Percentiles rank a stretch among this genome's conserved stretches.
Conservation (phyloP, 768 basidiomycete species). For the Tulasnella sp. region DNA sequence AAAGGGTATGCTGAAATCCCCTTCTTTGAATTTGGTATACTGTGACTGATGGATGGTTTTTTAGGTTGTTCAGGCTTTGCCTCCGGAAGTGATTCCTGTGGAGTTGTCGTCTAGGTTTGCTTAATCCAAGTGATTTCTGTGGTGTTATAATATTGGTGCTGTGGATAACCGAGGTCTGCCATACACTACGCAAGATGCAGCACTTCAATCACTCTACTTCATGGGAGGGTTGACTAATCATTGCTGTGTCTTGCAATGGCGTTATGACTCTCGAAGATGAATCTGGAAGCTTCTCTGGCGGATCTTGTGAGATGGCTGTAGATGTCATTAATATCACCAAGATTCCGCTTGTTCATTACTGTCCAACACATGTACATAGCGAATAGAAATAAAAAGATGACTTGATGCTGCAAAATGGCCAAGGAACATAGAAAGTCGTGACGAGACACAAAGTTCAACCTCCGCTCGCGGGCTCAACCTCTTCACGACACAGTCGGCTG, state of each 20-base stretch:
- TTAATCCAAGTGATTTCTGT: background rate
- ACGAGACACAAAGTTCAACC: too few species aligned
- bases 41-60: background rate
- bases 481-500: too few species aligned
- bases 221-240: background rate
- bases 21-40: background rate
- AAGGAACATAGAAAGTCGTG: too few species aligned
- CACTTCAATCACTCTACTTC: background rate
- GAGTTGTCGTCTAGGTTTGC: background rate
- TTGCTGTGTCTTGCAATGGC: background rate
- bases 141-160: too few species aligned
- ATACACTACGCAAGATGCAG: background rate
- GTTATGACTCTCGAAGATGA: background rate
- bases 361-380: too few species aligned
- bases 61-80: constrained; percentile 7
- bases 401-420: too few species aligned
- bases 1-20: constrained; percentile 34
- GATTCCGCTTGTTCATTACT: too few species aligned
- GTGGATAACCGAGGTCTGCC: background rate
- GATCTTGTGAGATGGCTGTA: too few species aligned
- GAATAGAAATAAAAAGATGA: too few species aligned
- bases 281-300: too few species aligned
- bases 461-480: too few species aligned
- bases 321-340: too few species aligned
- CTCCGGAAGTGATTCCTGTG: background rate